These are phyloP conservation scores for Aureobasidium musti DNA, from an alignment of 2,329 filamentous ascomycete genomes.

Conservation along the genomic window DNA sequence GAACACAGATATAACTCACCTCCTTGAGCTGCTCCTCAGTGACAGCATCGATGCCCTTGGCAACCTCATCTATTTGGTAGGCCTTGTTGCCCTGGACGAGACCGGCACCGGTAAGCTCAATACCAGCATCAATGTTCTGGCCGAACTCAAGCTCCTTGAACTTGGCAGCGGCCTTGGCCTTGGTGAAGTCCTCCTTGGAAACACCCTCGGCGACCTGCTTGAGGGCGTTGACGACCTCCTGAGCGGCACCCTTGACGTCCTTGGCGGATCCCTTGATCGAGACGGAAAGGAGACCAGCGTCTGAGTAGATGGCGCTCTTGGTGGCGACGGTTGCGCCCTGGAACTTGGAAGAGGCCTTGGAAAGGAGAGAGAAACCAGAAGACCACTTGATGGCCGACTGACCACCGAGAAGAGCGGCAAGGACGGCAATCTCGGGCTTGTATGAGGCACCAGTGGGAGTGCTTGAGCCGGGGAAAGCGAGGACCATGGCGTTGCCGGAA, in stretches of 20 bases:
- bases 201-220: conserved; percentile 73
- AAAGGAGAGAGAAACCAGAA: conserved; percentile 84
- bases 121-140: conserved; percentile 73
- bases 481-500: conserved; percentile 77
- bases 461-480: conserved; percentile 91
- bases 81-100: conserved; percentile 79
- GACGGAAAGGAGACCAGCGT: conserved; percentile 86
- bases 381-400: conserved; percentile 94
- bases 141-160: conserved; percentile 84
- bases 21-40: conserved; percentile 81
- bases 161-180: conserved; percentile 90
- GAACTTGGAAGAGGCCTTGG: conserved; percentile 70
- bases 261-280: conserved; percentile 74
- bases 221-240: conserved; percentile 76
- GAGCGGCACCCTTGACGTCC: conserved; percentile 71
- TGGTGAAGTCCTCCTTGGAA: conserved; percentile 81
- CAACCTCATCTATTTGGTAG: conserved; percentile 78
- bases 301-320: conserved; percentile 83
- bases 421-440: conserved; percentile 87
- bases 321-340: conserved; percentile 70
- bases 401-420: conserved; percentile 86
- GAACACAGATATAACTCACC: conserved; percentile 57
- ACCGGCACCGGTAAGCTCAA: conserved; percentile 81
- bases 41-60: conserved; percentile 77
- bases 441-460: conserved; percentile 69